Evolutionary conservation across 2,329 filamentous ascomycete genomes (phyloP), one percentile per base, ranked within the genome.

Genomic region (Thielaviopsis populi): DNA sequence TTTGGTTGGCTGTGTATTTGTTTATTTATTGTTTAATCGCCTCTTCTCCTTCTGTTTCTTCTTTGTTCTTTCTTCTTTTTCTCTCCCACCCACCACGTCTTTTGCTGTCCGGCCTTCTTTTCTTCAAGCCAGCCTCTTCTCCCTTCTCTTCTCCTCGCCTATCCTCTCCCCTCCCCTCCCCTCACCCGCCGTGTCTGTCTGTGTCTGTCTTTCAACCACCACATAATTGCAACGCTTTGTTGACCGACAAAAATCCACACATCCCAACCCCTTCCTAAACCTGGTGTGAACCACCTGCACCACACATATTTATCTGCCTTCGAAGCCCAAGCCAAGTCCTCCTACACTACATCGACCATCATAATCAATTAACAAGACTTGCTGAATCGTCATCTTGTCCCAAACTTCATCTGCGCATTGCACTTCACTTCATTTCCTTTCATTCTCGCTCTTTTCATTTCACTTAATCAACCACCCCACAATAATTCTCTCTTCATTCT

Each of bases 341-440:
- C 22, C 24, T 33, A 27, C 4, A 46, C 22, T 24, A 22, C n/a
- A 27, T 46, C 40, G 1, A n/a, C 58, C 19, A 30, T 22, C n/a
- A 41, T 27, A 60, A 42, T 30, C 41, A 37, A 10, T 13, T 13
- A 42, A 24, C 50, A 40, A 19, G 61, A 62, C 61, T 62, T 19
- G 61, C 56, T 62, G n/a, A 43, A n/a, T 56, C 48, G 48, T 62
- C 48, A 42, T 59, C 41, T 62, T 50, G 41, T 22, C 33, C 33
- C 11, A 42, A n/a, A 19, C 24, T 46, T 17, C 41, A 50, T 50
- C 43, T 27, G 22, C 46, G 19, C 22, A 50, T 15, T 50, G 11
- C 27, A 13, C 41, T 40, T 15, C 40, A 53, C 37, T 50, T 59
- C 37, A 27, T 63, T 46, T 10, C 40, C 8, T 54, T 41, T 37